A percentile compares a stretch with the other conserved stretches of the same genome.
Conservation (phyloP, 495 filamentous ascomycete genomes). For the Aspergillus ellipticus region DNA sequence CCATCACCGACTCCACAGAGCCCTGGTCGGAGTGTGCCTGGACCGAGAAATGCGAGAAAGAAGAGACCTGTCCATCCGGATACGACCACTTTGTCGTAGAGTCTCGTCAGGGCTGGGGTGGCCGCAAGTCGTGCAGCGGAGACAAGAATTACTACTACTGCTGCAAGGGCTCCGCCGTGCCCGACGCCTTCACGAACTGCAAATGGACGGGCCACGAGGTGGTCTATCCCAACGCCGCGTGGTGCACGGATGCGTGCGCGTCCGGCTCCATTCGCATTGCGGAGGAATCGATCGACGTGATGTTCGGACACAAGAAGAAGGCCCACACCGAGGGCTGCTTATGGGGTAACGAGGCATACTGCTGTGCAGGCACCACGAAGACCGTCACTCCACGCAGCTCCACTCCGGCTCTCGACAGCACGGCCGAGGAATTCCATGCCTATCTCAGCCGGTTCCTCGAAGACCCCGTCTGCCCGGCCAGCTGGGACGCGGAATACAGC, state of each 20-base stretch:
- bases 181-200: not conserved
- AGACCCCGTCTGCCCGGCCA: not conserved
- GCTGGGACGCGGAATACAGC: not conserved
- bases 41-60: not conserved
- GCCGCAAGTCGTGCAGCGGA: not conserved
- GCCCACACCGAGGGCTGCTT: not conserved
- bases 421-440: not conserved
- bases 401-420: not conserved
- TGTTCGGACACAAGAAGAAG: not conserved
- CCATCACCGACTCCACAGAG: not conserved
- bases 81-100: not conserved
- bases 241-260: not conserved
- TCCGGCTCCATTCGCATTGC: not conserved
- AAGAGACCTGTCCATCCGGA: not conserved
- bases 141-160: not conserved
- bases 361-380: not conserved
- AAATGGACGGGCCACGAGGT: not conserved
- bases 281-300: not conserved
- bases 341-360: not conserved
- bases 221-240: not conserved
- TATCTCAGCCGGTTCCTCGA: not conserved
- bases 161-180: not conserved
- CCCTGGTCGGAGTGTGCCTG: not conserved
- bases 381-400: not conserved
- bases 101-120: not conserved